Conservation (phyloP, 495 filamentous ascomycete genomes). For the Terfezia boudieri region DNA sequence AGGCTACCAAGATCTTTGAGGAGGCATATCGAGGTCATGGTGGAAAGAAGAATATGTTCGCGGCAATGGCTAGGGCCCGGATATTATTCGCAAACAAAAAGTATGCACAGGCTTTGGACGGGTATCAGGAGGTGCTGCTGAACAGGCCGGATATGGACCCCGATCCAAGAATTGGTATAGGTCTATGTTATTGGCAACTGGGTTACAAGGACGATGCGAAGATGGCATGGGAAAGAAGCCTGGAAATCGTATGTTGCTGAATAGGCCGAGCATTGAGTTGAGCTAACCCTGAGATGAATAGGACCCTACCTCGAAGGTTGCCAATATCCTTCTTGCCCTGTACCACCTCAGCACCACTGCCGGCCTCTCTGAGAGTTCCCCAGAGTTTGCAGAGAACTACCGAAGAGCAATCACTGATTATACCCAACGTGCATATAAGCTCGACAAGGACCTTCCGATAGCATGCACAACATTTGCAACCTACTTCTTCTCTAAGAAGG, state of each 20-base stretch:
- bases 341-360: constrained; percentile 65
- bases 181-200: constrained; percentile 87
- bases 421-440: constrained; percentile 79
- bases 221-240: constrained; percentile 62
- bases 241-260: constrained; percentile 18
- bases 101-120: constrained; percentile 56
- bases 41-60: constrained; percentile 47
- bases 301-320: constrained; percentile 74
- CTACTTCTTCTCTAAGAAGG: constrained; percentile 65
- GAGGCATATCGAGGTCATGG: constrained; percentile 49
- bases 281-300: constrained; percentile 26
- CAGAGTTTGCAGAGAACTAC: constrained; percentile 57
- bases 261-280: neutral
- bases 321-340: constrained; percentile 69
- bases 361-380: constrained; percentile 31
- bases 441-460: constrained; percentile 81
- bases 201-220: constrained; percentile 84
- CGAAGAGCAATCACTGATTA: constrained; percentile 86
- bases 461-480: constrained; percentile 73
- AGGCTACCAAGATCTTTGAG: constrained; percentile 76
- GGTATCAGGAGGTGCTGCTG: constrained; percentile 65
- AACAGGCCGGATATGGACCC: constrained; percentile 80
- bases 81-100: constrained; percentile 63
- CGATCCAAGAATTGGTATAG: constrained; percentile 83
- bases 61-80: constrained; percentile 63